These are phyloP conservation scores for Coemansia sp. DNA, from an alignment of 192 early-diverging fungal genomes.

Conservation along the genomic window DNA sequence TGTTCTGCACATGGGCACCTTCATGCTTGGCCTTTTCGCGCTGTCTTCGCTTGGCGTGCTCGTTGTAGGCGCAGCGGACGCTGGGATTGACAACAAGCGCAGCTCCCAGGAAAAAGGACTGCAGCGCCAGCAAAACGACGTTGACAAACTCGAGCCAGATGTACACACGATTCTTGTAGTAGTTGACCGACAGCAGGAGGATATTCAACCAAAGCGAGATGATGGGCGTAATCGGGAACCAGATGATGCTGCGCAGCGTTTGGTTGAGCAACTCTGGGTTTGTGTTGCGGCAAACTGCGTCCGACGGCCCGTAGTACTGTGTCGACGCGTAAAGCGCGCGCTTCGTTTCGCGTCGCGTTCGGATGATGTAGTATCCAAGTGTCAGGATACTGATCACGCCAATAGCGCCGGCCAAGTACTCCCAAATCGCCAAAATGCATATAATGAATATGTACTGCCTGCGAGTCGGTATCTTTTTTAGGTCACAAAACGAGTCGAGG, in stretches of 20 bases:
- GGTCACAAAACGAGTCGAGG: slow-evolving; percentile 9
- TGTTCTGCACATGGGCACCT: not conserved
- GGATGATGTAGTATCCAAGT: slow-evolving; percentile 20
- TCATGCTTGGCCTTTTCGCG: not conserved
- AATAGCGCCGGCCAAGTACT: slow-evolving; percentile 28
- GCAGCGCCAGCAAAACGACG: slow-evolving; percentile 29
- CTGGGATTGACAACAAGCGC: slow-evolving; percentile 37
- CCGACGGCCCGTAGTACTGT: slow-evolving; percentile 14
- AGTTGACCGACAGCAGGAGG: slow-evolving; percentile 16
- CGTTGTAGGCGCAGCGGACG: slow-evolving; percentile 1
- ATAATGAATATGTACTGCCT: slow-evolving; percentile 17
- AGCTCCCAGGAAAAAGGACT: slow-evolving; percentile 34
- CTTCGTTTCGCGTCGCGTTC: slow-evolving; percentile 24
- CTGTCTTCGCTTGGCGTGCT: not conserved
- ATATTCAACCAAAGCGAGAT: slow-evolving; percentile 43
- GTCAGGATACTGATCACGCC: slow-evolving; percentile 23
- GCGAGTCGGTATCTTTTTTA: not conserved
- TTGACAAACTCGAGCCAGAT: slow-evolving; percentile 33
- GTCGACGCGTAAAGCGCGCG: slow-evolving; percentile 3
- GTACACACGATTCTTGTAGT: slow-evolving; percentile 18
- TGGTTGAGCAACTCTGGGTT: slow-evolving; percentile 21
- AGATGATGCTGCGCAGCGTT: slow-evolving; percentile 31
- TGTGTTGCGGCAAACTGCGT: not conserved
- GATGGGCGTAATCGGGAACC: slow-evolving; percentile 46
- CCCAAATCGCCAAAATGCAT: slow-evolving; percentile 18